Evolutionary conservation across 1,284 basidiomycete species (phyloP), one percentile per base, ranked within the genome.

Genomic region (Trichosporon faecale): DNA sequence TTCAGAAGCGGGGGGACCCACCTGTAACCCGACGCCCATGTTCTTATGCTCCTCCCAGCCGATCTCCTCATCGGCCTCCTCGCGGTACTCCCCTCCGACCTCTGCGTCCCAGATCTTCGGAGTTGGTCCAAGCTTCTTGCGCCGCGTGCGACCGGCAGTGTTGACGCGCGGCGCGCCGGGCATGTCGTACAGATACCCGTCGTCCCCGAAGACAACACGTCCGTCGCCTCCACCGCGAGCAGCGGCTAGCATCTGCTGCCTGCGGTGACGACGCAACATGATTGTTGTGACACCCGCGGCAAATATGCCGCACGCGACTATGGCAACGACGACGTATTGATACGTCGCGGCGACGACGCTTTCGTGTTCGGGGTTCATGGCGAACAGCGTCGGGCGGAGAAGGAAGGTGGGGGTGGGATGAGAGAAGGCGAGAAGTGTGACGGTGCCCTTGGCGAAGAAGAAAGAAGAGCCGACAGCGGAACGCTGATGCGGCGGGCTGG

Each of bases 321-420:
- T 65, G 27, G 76, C 76, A 52, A 78, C 74, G 14, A 78, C 73
- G 49, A 77, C 70, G 16, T 73, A 71, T 65, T 78, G 77, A 64
- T 76, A 77, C 31, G 73, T 75, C 25, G 57, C 52, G 16, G 65
- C 25, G 40, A 68, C 67, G 61, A 25, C 57, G 33, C 35, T n/a
- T 61, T 33, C 52, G 27, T 57, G 21, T 18, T 65, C 64, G 52
- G 27, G 57, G 23, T 61, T 61, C 57, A 61, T 61, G 27, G 27
- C 57, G 57, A 29, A 33, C 29, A 61, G 11, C 18, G 18, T 61
- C 29, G n/a, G n/a, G 29, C 5, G 16, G 29, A 31, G 57, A 31
- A 4, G 5, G 57, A 29, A 23, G 57, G 16, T 9, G 27, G 23
- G 27, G 29, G 23, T 6, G 18, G 49, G 21, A 37, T 14, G 12